These are phyloP conservation scores for Papilionanthe hybrid DNA, from an alignment of 116 monocot species.

Conservation along the genomic window DNA sequence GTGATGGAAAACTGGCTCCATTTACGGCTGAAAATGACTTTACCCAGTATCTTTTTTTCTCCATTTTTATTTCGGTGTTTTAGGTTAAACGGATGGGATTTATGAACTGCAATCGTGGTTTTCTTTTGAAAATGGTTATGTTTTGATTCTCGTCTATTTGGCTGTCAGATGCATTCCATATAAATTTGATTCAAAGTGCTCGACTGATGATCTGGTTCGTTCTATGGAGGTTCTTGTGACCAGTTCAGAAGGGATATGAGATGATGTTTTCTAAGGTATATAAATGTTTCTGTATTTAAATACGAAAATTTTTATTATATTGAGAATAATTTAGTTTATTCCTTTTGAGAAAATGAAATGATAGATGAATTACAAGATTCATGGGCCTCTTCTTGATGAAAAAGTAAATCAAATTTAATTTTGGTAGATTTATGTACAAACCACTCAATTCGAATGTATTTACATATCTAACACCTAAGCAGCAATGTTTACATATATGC, in stretches of 20 bases:
- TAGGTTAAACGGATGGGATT: not conserved
- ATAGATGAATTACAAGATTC: not conserved
- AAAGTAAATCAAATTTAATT: not conserved
- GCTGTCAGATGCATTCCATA: constrained; percentile 35
- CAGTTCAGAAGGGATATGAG: constrained; percentile 34
- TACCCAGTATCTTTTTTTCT: not conserved
- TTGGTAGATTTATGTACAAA: too few relatives aligned
- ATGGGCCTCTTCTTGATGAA: not conserved
- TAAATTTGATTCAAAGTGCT: constrained; percentile 14
- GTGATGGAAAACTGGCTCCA: not conserved
- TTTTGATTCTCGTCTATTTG: not conserved
- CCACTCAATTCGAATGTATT: too few relatives aligned
- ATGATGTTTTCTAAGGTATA: constrained; percentile 43
- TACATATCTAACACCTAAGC: too few relatives aligned
- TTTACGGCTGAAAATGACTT: not conserved
- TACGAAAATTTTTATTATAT: not conserved
- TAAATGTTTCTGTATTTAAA: not conserved
- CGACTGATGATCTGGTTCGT: constrained; percentile 12
- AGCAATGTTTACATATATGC: too few relatives aligned
- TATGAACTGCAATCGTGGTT: not conserved
- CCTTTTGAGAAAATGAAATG: not conserved
- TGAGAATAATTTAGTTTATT: not conserved
- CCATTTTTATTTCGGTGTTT: not conserved
- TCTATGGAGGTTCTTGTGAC: constrained; percentile 32
- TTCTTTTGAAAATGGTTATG: not conserved